Percentiles rank a stretch among this genome's conserved stretches.
phyloP scores from a whole-genome alignment of 2,329 filamentous ascomycete species.

The Pseudocercospora fijiensis region DNA sequence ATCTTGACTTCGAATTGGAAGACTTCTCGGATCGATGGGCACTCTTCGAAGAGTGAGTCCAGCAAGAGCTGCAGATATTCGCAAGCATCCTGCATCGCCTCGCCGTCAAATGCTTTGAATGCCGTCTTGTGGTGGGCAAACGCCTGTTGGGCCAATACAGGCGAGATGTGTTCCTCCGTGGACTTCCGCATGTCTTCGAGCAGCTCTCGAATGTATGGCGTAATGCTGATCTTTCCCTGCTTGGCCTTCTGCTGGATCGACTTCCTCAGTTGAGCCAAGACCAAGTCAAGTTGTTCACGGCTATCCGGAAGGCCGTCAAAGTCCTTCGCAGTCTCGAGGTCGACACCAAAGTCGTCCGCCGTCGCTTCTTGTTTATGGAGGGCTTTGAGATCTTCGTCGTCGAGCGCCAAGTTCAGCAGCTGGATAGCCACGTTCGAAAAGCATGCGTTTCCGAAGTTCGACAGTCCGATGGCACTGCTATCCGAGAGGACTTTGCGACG shows the following conservation, averaged over 20 bases:
- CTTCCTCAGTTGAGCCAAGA: background rate
- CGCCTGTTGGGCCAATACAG: conserved; percentile 22
- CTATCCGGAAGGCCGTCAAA: background rate
- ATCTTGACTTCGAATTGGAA: conserved; percentile 13
- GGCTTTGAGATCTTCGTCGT: background rate
- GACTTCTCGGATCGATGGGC: background rate
- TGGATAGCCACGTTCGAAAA: conserved; percentile 27
- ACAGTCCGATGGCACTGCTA: conserved; percentile 3
- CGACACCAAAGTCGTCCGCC: background rate
- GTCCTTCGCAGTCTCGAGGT: background rate
- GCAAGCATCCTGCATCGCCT: conserved; percentile 20
- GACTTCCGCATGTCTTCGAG: background rate
- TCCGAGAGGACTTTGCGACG: background rate
- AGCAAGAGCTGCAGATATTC: conserved; percentile 22
- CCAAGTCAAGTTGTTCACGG: background rate
- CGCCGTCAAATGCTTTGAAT: conserved; percentile 6
- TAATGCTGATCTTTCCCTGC: background rate
- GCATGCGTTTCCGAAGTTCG: conserved; percentile 21
- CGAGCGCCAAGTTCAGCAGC: conserved; percentile 18
- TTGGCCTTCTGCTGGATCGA: background rate
- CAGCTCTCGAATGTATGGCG: background rate
- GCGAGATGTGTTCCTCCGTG: background rate
- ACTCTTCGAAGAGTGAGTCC: conserved; percentile 8
- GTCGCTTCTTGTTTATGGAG: background rate
- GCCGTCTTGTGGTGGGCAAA: conserved; percentile 14